Percentiles rank a stretch among this genome's conserved stretches.
Evolutionary conservation across 1,139 yeast genomes (phyloP).

Genomic region (Hemisphaericaspora subhashii): DNA sequence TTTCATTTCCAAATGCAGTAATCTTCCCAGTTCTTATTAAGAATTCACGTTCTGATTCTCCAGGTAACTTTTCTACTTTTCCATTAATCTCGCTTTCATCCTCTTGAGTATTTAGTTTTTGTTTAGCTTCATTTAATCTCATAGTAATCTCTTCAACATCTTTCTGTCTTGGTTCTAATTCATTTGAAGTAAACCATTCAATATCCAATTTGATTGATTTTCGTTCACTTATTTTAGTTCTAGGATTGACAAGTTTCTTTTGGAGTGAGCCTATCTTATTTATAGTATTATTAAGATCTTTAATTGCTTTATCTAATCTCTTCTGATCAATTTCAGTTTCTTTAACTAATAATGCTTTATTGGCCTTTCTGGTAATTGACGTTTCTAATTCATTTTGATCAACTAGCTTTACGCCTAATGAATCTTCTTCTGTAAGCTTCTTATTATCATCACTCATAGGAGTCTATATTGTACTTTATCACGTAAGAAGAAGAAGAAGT

Average conservation of each 20-base stretch:
- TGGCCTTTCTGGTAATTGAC: constrained; percentile 69
- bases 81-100: constrained; percentile 16
- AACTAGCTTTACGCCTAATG: constrained; percentile 51
- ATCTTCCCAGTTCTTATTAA: constrained; percentile 86
- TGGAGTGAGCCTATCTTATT: constrained; percentile 48
- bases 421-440: too few species aligned
- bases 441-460: constrained; percentile 1
- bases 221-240: constrained; percentile 67
- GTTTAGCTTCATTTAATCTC: constrained; percentile 44
- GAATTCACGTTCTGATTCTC: constrained; percentile 77
- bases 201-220: constrained; percentile 58
- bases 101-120: constrained; percentile 17
- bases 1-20: constrained; percentile 85
- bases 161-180: constrained; percentile 49
- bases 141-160: constrained; percentile 68
- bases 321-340: constrained; percentile 74
- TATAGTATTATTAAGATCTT: constrained; percentile 43
- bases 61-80: constrained; percentile 42
- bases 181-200: constrained; percentile 48
- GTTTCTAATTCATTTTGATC: constrained; percentile 78
- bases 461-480: neutral
- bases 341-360: constrained; percentile 54
- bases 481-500: neutral
- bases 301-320: constrained; percentile 65
- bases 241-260: constrained; percentile 49